Base-by-base conservation (phyloP, 2,329 filamentous ascomycete species). In the Botryotinia calthae region DNA sequence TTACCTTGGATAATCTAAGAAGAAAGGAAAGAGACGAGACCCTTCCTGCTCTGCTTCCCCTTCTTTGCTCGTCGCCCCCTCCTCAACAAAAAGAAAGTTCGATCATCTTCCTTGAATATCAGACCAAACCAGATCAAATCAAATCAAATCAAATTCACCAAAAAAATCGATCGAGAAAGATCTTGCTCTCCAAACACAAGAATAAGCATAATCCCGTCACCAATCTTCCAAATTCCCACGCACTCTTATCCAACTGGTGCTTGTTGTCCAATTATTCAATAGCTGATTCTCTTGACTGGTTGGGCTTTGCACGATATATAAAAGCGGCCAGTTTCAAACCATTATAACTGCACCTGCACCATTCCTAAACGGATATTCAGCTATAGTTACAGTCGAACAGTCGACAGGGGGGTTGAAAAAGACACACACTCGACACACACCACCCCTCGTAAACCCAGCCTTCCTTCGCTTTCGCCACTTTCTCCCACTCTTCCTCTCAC, bases 401-500 rank as follows among this genome's bases (percentile, higher is more conserved):
- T n/a, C 51, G 25, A 28, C n/a, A 28, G 25, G n/a, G 51, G 34
- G 65, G 25, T 37, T 18, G 25, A 56, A 67, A 42, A 67, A 56
- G 25, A 56, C n/a, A 56, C 51, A 56, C 51, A 56, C 14, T 28
- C 51, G 14, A n/a, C n/a, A 56, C n/a, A 56, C 51, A 42, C 37
- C 66, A 31, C 42, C 58, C 58, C n/a, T 56, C 51, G 25, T 14
- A 56, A 56, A 16, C 61, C 71, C 67, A 66, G 34, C 63, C 70
- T 74, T 46, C 56, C n/a, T 56, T 68, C 34, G 40, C 59, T 59
- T 70, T 48, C 63, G 61, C 61, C 61, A 64, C 44, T 59, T 56
- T 70, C 37, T 63, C 46, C 61, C 69, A 61, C 70, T 67, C 64
- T 51, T 72, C 65, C 58, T 54, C 48, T 62, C 48, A 37, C 34